A percentile compares a stretch with the other conserved stretches of the same genome.
Conservation (phyloP, 108 stramenopile genomes). For the Hondaea fermentalgiana region DNA sequence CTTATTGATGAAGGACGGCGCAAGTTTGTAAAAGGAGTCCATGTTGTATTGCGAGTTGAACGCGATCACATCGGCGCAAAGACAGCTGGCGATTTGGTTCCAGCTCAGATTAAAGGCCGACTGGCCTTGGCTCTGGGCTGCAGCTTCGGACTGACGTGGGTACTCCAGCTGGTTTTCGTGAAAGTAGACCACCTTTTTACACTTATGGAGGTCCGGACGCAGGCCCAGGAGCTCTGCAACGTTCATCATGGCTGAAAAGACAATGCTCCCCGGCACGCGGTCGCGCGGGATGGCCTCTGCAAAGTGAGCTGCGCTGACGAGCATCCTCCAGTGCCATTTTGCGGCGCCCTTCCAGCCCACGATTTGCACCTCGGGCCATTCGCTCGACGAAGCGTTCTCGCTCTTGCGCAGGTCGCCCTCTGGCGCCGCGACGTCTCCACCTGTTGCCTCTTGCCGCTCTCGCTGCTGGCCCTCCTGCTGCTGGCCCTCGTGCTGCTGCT, state of each 20-base stretch:
- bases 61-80: background rate
- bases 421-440: no score
- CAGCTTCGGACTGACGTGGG: background rate
- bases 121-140: background rate
- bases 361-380: background rate
- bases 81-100: background rate
- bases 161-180: conserved; percentile 18
- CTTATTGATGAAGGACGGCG: background rate
- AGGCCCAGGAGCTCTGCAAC: conserved; percentile 6
- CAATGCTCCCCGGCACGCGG: background rate
- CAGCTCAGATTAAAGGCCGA: background rate
- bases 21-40: background rate
- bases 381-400: no score
- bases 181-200: background rate
- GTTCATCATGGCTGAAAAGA: background rate
- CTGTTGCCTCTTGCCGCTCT: no score
- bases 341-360: background rate
- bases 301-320: background rate
- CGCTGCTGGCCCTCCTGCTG: no score
- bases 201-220: background rate
- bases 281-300: background rate
- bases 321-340: conserved; percentile 17
- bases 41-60: background rate
- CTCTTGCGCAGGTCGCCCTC: no score
- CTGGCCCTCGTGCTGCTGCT: background rate